phyloP scores from a whole-genome alignment of 2,329 filamentous ascomycete species.

The Fusarium heterosporum region DNA sequence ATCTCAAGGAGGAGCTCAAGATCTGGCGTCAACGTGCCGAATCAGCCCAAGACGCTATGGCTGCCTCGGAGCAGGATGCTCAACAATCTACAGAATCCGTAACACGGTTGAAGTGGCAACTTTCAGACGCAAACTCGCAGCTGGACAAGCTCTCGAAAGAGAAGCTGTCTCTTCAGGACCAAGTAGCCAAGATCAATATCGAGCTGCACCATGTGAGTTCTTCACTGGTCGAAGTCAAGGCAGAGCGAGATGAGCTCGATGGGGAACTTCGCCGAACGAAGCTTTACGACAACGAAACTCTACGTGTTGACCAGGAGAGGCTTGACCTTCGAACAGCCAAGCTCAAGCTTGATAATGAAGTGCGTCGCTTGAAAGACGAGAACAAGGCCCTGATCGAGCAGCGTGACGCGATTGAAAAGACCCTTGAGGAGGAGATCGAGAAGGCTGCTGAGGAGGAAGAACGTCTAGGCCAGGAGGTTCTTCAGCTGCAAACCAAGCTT shows the following conservation, averaged over 20 bases:
- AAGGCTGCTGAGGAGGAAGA: slow-evolving; percentile 75
- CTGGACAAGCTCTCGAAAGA: slow-evolving; percentile 69
- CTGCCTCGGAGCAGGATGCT: slow-evolving; percentile 50
- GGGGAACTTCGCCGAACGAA: slow-evolving; percentile 67
- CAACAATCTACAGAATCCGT: slow-evolving; percentile 57
- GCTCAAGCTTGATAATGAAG: slow-evolving; percentile 74
- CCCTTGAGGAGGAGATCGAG: slow-evolving; percentile 74
- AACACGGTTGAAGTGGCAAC: slow-evolving; percentile 65
- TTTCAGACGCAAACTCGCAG: slow-evolving; percentile 69
- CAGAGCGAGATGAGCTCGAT: slow-evolving; percentile 75
- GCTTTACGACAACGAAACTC: slow-evolving; percentile 68
- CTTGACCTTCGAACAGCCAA: slow-evolving; percentile 75
- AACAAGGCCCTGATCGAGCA: slow-evolving; percentile 68
- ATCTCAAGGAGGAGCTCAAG: slow-evolving; percentile 42
- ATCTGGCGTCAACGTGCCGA: slow-evolving; percentile 47
- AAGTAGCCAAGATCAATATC: slow-evolving; percentile 67
- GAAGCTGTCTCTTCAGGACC: slow-evolving; percentile 72
- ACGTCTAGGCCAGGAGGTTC: slow-evolving; percentile 67
- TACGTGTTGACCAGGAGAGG: slow-evolving; percentile 75
- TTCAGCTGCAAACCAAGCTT: slow-evolving; percentile 61
- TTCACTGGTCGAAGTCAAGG: slow-evolving; percentile 68
- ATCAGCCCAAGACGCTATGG: slow-evolving; percentile 45
- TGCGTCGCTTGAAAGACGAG: slow-evolving; percentile 73
- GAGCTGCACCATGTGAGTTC: slow-evolving; percentile 70
- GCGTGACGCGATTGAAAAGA: slow-evolving; percentile 69